Evolutionary conservation across 2,329 filamentous ascomycete species (phyloP).

Genomic region (Exophiala viscosa): DNA sequence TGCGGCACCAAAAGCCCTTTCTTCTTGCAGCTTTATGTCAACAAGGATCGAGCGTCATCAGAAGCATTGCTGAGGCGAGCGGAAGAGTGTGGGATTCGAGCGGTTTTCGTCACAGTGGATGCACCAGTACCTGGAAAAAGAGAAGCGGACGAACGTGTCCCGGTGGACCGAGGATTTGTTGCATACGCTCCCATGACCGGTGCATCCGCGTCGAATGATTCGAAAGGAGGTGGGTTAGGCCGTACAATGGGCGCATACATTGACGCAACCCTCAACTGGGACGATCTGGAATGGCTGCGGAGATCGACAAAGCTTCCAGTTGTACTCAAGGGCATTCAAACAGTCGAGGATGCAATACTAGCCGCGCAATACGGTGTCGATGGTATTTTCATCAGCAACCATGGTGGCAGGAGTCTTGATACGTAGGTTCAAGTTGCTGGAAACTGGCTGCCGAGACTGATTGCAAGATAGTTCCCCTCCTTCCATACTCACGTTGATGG

Average conservation of each 20-base stretch:
- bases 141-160: slow-evolving; percentile 53
- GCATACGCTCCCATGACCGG: not conserved
- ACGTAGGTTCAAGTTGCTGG: not conserved
- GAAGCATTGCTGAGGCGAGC: no score
- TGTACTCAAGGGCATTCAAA: slow-evolving; percentile 57
- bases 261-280: slow-evolving; percentile 52
- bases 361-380: slow-evolving; percentile 50
- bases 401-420: slow-evolving; percentile 56
- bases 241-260: slow-evolving; percentile 51
- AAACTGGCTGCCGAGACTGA: no score
- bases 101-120: slow-evolving; percentile 50
- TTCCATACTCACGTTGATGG: slow-evolving; percentile 57
- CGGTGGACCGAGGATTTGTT: not conserved
- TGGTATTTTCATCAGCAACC: slow-evolving; percentile 56
- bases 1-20: no score
- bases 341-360: slow-evolving; percentile 51
- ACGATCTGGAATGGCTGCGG: slow-evolving; percentile 53
- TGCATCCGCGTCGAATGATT: slow-evolving; percentile 29
- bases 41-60: no score
- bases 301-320: slow-evolving; percentile 48
- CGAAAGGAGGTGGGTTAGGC: slow-evolving; percentile 47
- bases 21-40: no score
- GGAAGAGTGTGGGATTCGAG: no score
- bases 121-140: slow-evolving; percentile 54
- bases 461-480: slow-evolving; percentile 29